Base-by-base conservation (phyloP, 176 grass and related monocot species). In the Carex scoparia region DNA sequence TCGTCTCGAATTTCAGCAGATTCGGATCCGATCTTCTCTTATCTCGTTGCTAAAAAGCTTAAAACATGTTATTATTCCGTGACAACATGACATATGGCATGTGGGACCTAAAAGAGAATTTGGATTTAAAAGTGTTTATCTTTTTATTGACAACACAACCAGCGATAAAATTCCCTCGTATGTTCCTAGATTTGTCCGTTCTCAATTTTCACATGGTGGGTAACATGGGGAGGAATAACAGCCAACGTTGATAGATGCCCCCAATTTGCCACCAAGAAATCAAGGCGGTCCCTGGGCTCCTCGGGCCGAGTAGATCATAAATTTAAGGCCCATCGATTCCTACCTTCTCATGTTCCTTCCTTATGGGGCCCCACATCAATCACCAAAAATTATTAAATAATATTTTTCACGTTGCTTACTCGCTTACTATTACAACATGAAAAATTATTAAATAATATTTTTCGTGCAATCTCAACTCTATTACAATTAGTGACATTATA, bases 141-240 rank as follows among this genome's bases (percentile, higher is more conserved):
- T 75, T 75, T 75, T 53, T 28, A 30, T 54, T 30, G 44, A 53
- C 46, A 75, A 53, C 46, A 75, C 48, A 76, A 54, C 71, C 71
- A 76, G 71, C 10, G 71, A 76, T 76, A 49, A 44, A 76, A 76
- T 53, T 54, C 71, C 71, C 23, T 76, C 19, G 46, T 51, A 54
- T 76, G 71, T 76, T 54, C 71, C 71, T 53, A 54, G 46, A 55
- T 76, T 76, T 76, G 72, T 76, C 48, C 48, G 72, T 76, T 76
- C 27, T 76, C 48, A 76, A 53, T 54, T 76, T 55, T 76, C 72
- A 76, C 72, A 55, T 76, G 72, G 48, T 7, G 11, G 31, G 71
- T 76, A 76, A 76, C 71, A 76, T 76, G 72, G 72, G 27, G 1
- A 48, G 46, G 18, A 28, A 55, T 55, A 55, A 49, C 48, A 76